Percentiles rank a stretch among this genome's conserved stretches.
phyloP scores from a whole-genome alignment of 305 asterid species.

The Caryopteris hybrid region DNA sequence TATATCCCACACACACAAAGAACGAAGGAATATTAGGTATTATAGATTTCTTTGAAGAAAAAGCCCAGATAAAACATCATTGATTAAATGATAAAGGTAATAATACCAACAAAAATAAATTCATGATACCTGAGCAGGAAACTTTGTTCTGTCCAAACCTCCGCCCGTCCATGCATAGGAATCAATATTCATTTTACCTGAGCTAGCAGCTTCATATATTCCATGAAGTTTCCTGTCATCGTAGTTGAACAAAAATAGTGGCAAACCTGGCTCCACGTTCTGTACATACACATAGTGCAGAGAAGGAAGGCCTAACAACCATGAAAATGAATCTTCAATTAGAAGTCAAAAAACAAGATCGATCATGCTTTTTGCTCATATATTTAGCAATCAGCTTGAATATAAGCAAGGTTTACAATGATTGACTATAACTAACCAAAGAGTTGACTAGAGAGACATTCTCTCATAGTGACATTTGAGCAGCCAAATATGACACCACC shows the following conservation, averaged over 20 bases:
- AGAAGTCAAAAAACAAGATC: background rate
- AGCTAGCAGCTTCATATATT: slow-evolving; percentile 67
- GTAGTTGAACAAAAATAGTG: slow-evolving; percentile 67
- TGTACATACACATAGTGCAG: slow-evolving; percentile 47
- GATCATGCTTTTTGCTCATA: background rate
- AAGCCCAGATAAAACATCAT: background rate
- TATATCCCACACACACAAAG: background rate
- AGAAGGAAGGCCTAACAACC: slow-evolving; percentile 57
- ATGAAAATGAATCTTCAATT: background rate
- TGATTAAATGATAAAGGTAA: background rate
- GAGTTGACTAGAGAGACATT: slow-evolving; percentile 54
- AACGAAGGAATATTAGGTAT: background rate
- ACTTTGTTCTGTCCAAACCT: slow-evolving; percentile 51
- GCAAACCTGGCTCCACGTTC: slow-evolving; percentile 65
- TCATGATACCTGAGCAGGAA: slow-evolving; percentile 66
- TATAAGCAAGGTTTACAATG: background rate
- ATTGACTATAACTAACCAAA: slow-evolving; percentile 46
- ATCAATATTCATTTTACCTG: slow-evolving; percentile 53
- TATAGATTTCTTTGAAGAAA: background rate
- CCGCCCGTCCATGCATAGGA: slow-evolving; percentile 67
- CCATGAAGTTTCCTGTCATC: slow-evolving; percentile 59
- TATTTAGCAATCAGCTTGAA: background rate
- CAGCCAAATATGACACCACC: slow-evolving; percentile 78
- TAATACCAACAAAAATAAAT: background rate
- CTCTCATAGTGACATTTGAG: slow-evolving; percentile 42